Conservation (phyloP, 805 yeast genomes). For the Ogataea nakhonphanomensis region DNA sequence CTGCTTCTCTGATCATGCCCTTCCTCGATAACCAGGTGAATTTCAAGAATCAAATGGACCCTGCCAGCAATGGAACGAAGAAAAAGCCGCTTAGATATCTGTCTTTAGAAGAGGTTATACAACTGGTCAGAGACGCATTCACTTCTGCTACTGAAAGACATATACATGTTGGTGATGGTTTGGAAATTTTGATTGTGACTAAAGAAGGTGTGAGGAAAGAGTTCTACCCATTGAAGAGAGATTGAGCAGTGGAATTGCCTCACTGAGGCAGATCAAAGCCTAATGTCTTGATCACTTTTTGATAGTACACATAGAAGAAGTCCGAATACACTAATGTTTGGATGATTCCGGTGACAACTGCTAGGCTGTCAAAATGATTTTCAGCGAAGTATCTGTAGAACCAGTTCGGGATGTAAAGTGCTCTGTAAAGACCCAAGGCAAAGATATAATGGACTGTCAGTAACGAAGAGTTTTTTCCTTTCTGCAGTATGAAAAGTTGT, state of each 20-base stretch:
- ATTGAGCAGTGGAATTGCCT: conserved; percentile 37
- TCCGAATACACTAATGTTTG: conserved; percentile 91
- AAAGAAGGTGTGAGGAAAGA: conserved; percentile 89
- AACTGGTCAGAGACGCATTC: conserved; percentile 89
- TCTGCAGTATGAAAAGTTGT: conserved; percentile 85
- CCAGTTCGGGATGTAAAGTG: conserved; percentile 94
- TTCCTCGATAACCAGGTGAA: conserved; percentile 96
- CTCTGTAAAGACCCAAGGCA: conserved; percentile 87
- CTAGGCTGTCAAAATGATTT: conserved; percentile 60
- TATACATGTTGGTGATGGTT: conserved; percentile 96
- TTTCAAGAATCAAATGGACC: conserved; percentile 88
- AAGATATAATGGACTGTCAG: conserved; percentile 91
- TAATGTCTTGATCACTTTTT: conserved; percentile 72
- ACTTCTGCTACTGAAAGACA: conserved; percentile 97
- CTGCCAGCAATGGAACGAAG: conserved; percentile 65
- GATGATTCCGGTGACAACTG: conserved; percentile 74
- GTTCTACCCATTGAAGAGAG: conserved; percentile 83
- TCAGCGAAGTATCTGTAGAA: conserved; percentile 75
- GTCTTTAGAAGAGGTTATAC: conserved; percentile 77
- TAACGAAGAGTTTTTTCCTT: conserved; percentile 82
- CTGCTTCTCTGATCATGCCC: conserved; percentile 94
- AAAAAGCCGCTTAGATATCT: conserved; percentile 62
- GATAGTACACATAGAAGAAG: conserved; percentile 90
- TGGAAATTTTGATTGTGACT: conserved; percentile 86
- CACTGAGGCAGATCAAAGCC: conserved; percentile 56